Percentiles rank a stretch among this genome's conserved stretches.
phyloP scores from a whole-genome alignment of 1,139 yeast species.

The Sugiyamaella novakii region DNA sequence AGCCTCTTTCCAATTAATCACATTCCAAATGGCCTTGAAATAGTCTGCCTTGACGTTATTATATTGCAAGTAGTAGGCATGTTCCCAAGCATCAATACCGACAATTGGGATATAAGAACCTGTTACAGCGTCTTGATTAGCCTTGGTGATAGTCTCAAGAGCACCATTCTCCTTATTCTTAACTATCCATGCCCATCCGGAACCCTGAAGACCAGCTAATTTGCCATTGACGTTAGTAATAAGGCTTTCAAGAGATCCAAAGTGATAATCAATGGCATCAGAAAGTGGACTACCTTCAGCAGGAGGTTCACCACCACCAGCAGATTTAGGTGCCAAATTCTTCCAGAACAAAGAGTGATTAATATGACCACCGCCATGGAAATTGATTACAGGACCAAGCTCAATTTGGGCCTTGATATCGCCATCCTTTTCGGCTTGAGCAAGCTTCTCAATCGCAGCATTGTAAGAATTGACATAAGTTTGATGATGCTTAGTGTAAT shows the following conservation, averaged over 20 bases:
- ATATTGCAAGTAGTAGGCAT: slow-evolving; percentile 95
- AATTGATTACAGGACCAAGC: slow-evolving; percentile 78
- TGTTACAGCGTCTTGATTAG: slow-evolving; percentile 88
- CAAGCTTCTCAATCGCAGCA: slow-evolving; percentile 74
- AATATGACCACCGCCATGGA: slow-evolving; percentile 94
- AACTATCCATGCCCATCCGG: slow-evolving; percentile 97
- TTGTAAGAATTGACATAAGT: slow-evolving; percentile 91
- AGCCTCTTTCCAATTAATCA: slow-evolving; percentile 95
- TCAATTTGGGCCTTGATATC: slow-evolving; percentile 68
- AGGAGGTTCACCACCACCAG: slow-evolving; percentile 87
- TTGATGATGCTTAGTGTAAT: slow-evolving; percentile 92
- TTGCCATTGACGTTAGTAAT: slow-evolving; percentile 68
- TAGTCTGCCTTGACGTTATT: slow-evolving; percentile 92
- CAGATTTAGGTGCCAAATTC: slow-evolving; percentile 77
- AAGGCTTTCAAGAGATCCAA: slow-evolving; percentile 77
- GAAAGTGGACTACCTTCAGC: slow-evolving; percentile 58
- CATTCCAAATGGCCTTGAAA: slow-evolving; percentile 96
- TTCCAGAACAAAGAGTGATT: slow-evolving; percentile 92
- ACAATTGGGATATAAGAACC: slow-evolving; percentile 75
- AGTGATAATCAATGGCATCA: slow-evolving; percentile 64
- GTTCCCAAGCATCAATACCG: slow-evolving; percentile 99
- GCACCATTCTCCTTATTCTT: slow-evolving; percentile 82
- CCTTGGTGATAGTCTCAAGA: slow-evolving; percentile 80
- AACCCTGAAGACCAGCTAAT: slow-evolving; percentile 92
- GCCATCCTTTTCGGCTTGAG: slow-evolving; percentile 66